Evolutionary conservation across 2,329 filamentous ascomycete genomes (phyloP).

Genomic region (Hymenoscyphus fructigenus): DNA sequence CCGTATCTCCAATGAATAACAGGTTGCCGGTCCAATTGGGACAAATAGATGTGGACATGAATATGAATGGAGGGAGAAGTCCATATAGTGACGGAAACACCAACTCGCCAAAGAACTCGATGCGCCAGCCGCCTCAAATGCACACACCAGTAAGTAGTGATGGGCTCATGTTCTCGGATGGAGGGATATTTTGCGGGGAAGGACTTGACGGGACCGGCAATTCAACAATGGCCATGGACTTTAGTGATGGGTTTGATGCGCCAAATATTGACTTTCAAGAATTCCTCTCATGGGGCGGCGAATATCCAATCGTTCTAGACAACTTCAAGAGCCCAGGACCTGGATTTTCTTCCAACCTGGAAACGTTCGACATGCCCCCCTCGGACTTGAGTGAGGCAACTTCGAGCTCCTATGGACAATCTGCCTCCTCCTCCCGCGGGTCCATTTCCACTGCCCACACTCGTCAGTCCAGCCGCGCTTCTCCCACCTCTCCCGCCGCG

Average conservation of each 20-base stretch:
- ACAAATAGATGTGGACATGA: conserved; percentile 8
- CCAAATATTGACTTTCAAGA: conserved; percentile 12
- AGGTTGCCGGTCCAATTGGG: conserved; percentile 9
- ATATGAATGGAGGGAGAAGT: conserved; percentile 6
- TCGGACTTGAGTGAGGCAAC: conserved; percentile 40
- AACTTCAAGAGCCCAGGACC: conserved; percentile 5
- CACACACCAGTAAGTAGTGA: neutral
- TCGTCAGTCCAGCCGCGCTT: conserved; percentile 49
- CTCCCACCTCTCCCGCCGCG: conserved; percentile 40
- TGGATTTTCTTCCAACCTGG: neutral
- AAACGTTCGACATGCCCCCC: conserved; percentile 7
- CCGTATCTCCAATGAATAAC: conserved; percentile 1
- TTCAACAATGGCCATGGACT: conserved; percentile 7
- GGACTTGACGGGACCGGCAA: neutral
- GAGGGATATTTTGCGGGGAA: conserved; percentile 1
- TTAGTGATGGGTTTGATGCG: conserved; percentile 7
- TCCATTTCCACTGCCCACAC: conserved; percentile 41
- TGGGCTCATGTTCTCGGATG: conserved; percentile 5
- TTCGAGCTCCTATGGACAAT: conserved; percentile 44
- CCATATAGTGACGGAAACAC: conserved; percentile 2
- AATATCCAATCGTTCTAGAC: conserved; percentile 10
- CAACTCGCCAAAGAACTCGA: neutral
- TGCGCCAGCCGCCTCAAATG: neutral
- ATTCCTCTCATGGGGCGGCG: conserved; percentile 10
- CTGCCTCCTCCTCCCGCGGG: conserved; percentile 41